A percentile compares a stretch with the other conserved stretches of the same genome.
Conservation (phyloP, 306 rosid species). For the Trifolium subterraneum region DNA sequence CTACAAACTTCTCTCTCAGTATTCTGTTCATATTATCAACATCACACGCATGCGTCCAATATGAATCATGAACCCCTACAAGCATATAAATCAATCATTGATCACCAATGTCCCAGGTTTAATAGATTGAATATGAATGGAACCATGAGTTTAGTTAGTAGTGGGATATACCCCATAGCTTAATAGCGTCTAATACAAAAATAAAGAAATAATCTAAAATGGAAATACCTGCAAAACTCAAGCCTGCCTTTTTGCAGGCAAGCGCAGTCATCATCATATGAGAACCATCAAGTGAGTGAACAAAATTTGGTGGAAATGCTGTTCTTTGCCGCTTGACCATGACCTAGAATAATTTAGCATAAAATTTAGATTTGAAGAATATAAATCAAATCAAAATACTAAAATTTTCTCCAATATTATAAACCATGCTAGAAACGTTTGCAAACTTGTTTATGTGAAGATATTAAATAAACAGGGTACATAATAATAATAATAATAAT, state of each 20-base stretch:
- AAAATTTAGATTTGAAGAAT: constrained; percentile 30
- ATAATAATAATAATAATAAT: not conserved
- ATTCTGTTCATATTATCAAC: constrained; percentile 85
- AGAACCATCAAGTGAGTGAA: constrained; percentile 96
- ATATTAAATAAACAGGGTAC: not conserved
- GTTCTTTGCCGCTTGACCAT: constrained; percentile 81
- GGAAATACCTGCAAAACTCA: constrained; percentile 84
- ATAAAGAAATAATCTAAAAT: constrained; percentile 30
- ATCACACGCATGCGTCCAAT: constrained; percentile 95
- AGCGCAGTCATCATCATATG: constrained; percentile 99
- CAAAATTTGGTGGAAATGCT: constrained; percentile 96
- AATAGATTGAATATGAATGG: constrained; percentile 6
- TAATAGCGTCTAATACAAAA: not conserved
- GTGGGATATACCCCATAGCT: not conserved
- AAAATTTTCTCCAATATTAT: not conserved
- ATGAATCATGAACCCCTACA: constrained; percentile 97
- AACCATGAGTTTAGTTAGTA: constrained; percentile 18
- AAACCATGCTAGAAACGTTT: constrained; percentile 28
- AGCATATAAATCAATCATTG: constrained; percentile 39
- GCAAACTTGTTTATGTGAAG: constrained; percentile 13
- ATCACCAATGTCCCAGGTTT: not conserved
- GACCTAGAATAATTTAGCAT: constrained; percentile 53
- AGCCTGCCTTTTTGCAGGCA: constrained; percentile 79
- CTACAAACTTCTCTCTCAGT: constrained; percentile 84
- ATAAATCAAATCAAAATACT: constrained; percentile 6